These are phyloP conservation scores for Salix udensis DNA, from an alignment of 345 rosid species.

Conservation along the genomic window DNA sequence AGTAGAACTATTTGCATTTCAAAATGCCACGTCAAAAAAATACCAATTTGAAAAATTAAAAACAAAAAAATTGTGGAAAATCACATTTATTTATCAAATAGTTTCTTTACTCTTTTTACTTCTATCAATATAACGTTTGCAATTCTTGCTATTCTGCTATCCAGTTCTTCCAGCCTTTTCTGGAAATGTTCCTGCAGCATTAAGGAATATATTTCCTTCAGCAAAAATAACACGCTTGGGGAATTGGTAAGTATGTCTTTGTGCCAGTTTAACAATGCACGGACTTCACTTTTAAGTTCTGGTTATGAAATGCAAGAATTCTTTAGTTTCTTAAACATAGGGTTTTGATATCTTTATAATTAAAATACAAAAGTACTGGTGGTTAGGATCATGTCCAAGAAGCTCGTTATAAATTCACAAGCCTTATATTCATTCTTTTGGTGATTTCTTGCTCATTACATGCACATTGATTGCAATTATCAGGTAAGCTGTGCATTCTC, in stretches of 20 bases:
- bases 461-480: neutral
- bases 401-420: neutral
- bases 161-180: slow-evolving; percentile 76
- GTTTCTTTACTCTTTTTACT: neutral
- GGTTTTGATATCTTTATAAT: neutral
- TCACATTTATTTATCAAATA: neutral
- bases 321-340: neutral
- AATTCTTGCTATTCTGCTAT: slow-evolving; percentile 18
- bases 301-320: neutral
- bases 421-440: neutral
- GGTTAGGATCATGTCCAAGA: neutral
- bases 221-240: slow-evolving; percentile 65
- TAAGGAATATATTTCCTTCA: slow-evolving; percentile 49
- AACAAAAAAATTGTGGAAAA: neutral
- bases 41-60: neutral
- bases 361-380: neutral
- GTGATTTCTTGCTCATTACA: neutral
- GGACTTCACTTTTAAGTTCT: slow-evolving; percentile 16
- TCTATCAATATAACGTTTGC: neutral
- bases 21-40: neutral
- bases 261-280: slow-evolving; percentile 3
- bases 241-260: slow-evolving; percentile 48
- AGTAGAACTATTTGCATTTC: neutral
- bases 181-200: slow-evolving; percentile 62
- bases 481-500: neutral